phyloP scores from a whole-genome alignment of 441 rosid genomes.

The Bocquillonia castaneifolia region DNA sequence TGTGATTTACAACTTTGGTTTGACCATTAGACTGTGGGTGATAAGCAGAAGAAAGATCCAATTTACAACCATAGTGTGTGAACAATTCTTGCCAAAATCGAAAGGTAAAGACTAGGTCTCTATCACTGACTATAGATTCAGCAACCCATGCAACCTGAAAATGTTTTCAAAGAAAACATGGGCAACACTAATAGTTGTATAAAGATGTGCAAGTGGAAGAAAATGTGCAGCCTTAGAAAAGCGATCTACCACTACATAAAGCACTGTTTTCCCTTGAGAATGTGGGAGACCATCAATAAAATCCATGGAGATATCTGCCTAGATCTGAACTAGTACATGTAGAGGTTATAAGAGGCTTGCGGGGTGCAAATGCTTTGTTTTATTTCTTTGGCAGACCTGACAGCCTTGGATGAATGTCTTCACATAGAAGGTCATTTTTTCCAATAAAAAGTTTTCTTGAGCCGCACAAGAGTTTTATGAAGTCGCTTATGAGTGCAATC shows the following conservation, averaged over 20 bases:
- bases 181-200: background rate
- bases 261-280: background rate
- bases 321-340: background rate
- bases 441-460: background rate
- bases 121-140: background rate
- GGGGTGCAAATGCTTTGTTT: background rate
- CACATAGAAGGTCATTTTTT: too few relatives aligned
- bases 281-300: background rate
- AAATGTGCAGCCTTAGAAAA: constrained; percentile 3
- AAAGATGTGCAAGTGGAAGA: background rate
- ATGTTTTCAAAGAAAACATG: background rate
- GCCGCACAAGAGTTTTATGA: background rate
- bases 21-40: background rate
- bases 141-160: background rate
- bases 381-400: background rate
- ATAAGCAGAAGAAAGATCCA: background rate
- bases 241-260: background rate
- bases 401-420: background rate
- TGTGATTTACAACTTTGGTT: background rate
- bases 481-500: background rate
- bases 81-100: background rate
- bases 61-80: background rate
- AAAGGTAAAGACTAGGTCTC: background rate
- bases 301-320: constrained; percentile 10
- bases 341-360: background rate